Percentiles rank a stretch among this genome's conserved stretches.
Evolutionary conservation across 1,139 yeast genomes (phyloP).

Genomic region (Geotrichum histeridarum): DNA sequence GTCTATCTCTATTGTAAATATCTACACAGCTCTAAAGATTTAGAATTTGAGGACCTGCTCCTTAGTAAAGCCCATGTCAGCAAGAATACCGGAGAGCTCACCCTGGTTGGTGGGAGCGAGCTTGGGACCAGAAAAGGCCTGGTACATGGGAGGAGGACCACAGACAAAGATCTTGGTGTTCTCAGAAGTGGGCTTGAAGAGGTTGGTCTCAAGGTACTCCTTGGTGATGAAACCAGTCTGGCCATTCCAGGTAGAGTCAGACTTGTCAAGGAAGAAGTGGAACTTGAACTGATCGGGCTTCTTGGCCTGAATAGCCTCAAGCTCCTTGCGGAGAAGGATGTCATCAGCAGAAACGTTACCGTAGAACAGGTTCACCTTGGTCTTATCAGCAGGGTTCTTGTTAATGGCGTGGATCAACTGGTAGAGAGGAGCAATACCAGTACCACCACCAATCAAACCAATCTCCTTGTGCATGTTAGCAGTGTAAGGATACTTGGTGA

Average conservation of each 20-base stretch:
- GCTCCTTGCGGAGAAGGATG: conserved; percentile 68
- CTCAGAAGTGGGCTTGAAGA: conserved; percentile 54
- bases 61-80: conserved; percentile 81
- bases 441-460: conserved; percentile 90
- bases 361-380: conserved; percentile 73
- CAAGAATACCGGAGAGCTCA: conserved; percentile 80
- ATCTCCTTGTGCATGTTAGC: conserved; percentile 77
- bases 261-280: conserved; percentile 74
- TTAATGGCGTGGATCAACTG: conserved; percentile 53
- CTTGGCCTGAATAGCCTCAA: conserved; percentile 59
- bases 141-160: conserved; percentile 84
- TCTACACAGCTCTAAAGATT: not conserved
- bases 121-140: conserved; percentile 83
- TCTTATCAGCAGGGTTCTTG: conserved; percentile 74
- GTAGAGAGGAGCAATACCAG: conserved; percentile 92
- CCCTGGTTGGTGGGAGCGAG: conserved; percentile 90
- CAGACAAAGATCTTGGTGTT: conserved; percentile 75
- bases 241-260: conserved; percentile 49
- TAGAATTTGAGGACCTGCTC: conserved; percentile 76
- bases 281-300: conserved; percentile 73
- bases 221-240: conserved; percentile 66
- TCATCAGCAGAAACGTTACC: conserved; percentile 76
- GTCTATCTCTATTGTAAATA: no score
- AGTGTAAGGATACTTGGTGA: conserved; percentile 86
- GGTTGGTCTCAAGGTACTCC: conserved; percentile 52